Conservation (phyloP, 202 grass and related monocot species). For the Setaria italica region DNA sequence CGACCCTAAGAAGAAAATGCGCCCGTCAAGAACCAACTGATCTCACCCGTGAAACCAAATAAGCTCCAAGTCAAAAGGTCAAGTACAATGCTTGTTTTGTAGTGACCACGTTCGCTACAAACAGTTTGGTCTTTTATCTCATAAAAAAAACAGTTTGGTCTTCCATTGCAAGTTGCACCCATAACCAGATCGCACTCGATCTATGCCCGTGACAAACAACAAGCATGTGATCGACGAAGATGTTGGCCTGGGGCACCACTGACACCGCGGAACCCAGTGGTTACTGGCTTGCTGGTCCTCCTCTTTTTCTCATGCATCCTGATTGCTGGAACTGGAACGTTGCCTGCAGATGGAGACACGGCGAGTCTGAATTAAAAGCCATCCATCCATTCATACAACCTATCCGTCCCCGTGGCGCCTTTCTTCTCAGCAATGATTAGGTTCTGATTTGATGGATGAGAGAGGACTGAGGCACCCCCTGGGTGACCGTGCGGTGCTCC, state of each 20-base stretch:
- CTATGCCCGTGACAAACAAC: background rate
- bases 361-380: background rate
- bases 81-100: too few species aligned
- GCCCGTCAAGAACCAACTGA: too few species aligned
- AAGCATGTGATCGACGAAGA: background rate
- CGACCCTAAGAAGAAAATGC: too few species aligned
- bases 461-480: background rate
- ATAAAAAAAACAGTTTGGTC: too few species aligned
- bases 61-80: too few species aligned
- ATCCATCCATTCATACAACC: background rate
- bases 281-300: background rate
- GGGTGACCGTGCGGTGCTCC: constrained; percentile 12
- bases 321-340: background rate
- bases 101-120: too few species aligned
- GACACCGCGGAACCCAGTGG: background rate
- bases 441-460: constrained; percentile 75
- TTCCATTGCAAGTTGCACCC: background rate
- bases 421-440: constrained; percentile 81
- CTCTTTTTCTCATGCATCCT: too few species aligned
- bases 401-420: constrained; percentile 29
- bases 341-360: background rate
- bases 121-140: too few species aligned
- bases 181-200: background rate
- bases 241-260: background rate
- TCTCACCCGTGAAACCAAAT: too few species aligned